These are phyloP conservation scores for Clitopilus hobsonii DNA, from an alignment of 768 basidiomycete species.

Conservation along the genomic window DNA sequence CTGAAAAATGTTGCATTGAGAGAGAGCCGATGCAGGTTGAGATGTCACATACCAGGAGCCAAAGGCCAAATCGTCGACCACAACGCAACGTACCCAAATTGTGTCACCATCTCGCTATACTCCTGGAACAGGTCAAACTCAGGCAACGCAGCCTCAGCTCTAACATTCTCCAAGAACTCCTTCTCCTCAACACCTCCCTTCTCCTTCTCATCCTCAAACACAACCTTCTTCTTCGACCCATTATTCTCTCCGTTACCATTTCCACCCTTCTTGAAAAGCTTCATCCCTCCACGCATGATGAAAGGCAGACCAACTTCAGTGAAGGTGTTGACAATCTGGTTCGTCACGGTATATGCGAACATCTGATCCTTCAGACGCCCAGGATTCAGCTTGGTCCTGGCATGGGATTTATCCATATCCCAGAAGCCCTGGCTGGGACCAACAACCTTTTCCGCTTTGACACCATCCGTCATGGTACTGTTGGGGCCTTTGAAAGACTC, in stretches of 20 bases:
- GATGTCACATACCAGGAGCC: constrained; percentile 54
- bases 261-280: constrained; percentile 36
- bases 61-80: constrained; percentile 97
- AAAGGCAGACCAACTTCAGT: constrained; percentile 81
- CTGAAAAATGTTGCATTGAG: constrained; percentile 21
- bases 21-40: no score
- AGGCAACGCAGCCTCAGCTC: constrained; percentile 73
- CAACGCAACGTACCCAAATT: constrained; percentile 88
- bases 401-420: constrained; percentile 46
- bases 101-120: constrained; percentile 95
- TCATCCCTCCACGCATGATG: constrained; percentile 53
- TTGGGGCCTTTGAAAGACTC: constrained; percentile 18
- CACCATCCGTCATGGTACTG: constrained; percentile 18
- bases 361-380: constrained; percentile 82
- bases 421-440: constrained; percentile 30
- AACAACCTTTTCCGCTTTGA: constrained; percentile 9
- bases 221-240: constrained; percentile 59
- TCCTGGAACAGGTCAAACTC: constrained; percentile 81
- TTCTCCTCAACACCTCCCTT: constrained; percentile 61
- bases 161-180: constrained; percentile 73
- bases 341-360: constrained; percentile 90
- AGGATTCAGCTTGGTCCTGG: constrained; percentile 58
- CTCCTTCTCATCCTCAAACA: constrained; percentile 65
- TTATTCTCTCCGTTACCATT: constrained; percentile 3
- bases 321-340: constrained; percentile 77